These are phyloP conservation scores for Mediolabrus comicus DNA, from an alignment of 108 stramenopile species.

Conservation along the genomic window DNA sequence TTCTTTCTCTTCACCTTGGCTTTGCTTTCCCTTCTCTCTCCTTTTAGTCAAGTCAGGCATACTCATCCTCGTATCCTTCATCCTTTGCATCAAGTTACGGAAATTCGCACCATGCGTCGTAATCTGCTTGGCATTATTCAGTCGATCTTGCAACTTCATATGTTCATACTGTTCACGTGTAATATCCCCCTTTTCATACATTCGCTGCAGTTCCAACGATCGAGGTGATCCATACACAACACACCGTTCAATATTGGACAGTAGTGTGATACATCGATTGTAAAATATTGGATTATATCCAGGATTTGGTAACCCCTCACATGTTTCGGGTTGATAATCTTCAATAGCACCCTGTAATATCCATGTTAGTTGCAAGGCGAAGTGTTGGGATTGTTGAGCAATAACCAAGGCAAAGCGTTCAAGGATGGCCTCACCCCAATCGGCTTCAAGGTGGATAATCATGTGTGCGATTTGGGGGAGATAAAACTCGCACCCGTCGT, in stretches of 20 bases:
- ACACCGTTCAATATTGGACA: conserved; percentile 92
- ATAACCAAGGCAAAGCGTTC: conserved; percentile 96
- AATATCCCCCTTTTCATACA: conserved; percentile 91
- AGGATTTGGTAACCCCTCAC: conserved; percentile 83
- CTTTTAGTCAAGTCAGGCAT: conserved; percentile 31
- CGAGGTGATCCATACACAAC: conserved; percentile 89
- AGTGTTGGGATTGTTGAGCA: conserved; percentile 95
- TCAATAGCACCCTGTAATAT: conserved; percentile 97
- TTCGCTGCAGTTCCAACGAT: conserved; percentile 74
- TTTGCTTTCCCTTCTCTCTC: too few relatives aligned
- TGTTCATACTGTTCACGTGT: conserved; percentile 79
- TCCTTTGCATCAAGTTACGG: conserved; percentile 35
- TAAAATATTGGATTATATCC: conserved; percentile 88
- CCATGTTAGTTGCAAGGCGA: conserved; percentile 97
- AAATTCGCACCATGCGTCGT: conserved; percentile 52
- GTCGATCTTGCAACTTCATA: conserved; percentile 90
- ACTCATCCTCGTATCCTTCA: conserved; percentile 17
- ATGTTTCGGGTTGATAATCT: conserved; percentile 96
- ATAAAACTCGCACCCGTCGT: conserved; percentile 98
- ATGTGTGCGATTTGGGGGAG: conserved; percentile 99
- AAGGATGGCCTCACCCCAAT: conserved; percentile 92
- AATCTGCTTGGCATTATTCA: conserved; percentile 89
- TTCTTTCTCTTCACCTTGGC: conserved; percentile 29
- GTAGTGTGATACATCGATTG: conserved; percentile 89
- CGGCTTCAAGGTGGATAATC: conserved; percentile 97